Evolutionary conservation across 768 basidiomycete genomes (phyloP).

Genomic region (Suillus americanus): DNA sequence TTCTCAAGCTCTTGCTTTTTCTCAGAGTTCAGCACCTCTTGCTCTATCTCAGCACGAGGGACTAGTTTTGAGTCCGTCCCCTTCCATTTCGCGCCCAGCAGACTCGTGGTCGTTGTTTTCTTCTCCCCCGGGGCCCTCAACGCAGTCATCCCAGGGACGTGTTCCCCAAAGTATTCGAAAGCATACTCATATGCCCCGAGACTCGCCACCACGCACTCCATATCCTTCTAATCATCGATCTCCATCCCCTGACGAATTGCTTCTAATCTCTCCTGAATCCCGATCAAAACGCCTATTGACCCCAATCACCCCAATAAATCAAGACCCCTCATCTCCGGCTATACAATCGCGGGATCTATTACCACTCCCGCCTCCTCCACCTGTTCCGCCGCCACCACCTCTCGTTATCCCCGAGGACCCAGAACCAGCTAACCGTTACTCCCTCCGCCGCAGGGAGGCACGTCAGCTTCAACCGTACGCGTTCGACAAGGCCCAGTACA

Average conservation of each 20-base stretch:
- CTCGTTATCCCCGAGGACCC: constrained; percentile 18
- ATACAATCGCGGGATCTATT: not conserved
- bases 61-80: constrained; percentile 9
- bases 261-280: constrained; percentile 10
- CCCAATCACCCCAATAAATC: not conserved
- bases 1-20: not conserved
- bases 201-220: constrained; percentile 13
- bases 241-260: constrained; percentile 26
- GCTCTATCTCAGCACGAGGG: constrained; percentile 4
- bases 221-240: constrained; percentile 7
- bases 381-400: constrained; percentile 6
- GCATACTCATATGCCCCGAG: constrained; percentile 24
- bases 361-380: constrained; percentile 6
- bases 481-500: constrained; percentile 54
- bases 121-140: constrained; percentile 12
- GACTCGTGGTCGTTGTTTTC: constrained; percentile 16
- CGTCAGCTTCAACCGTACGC: constrained; percentile 64
- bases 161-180: not conserved
- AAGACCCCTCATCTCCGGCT: not conserved
- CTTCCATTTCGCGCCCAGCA: constrained; percentile 16
- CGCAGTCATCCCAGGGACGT: not conserved
- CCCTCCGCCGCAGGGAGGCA: constrained; percentile 52
- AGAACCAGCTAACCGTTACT: constrained; percentile 40
- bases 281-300: not conserved
- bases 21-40: not conserved